phyloP scores from a whole-genome alignment of 768 basidiomycete species.

The Naganishia friedmannii region DNA sequence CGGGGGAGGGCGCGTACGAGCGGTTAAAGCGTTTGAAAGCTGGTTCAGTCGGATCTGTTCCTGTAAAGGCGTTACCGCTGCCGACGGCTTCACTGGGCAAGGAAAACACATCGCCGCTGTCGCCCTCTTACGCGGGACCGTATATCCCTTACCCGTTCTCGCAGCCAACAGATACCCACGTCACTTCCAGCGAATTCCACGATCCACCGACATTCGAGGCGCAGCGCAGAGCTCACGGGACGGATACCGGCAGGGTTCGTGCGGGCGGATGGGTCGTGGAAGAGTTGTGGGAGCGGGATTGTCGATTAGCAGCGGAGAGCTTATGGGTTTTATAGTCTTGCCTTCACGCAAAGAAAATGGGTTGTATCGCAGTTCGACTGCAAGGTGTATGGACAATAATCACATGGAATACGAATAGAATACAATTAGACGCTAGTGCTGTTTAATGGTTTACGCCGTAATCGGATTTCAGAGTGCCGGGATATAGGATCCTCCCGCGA shows the following conservation, averaged over 20 bases:
- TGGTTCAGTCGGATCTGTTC: slow-evolving; percentile 32
- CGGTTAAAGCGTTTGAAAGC: slow-evolving; percentile 38
- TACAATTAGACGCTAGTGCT: no score
- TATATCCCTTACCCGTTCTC: slow-evolving; percentile 47
- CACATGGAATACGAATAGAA: not conserved
- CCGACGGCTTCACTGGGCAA: not conserved
- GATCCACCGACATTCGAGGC: slow-evolving; percentile 36
- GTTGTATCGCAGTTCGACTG: not conserved
- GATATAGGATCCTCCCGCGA: not conserved
- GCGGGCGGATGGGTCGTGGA: slow-evolving; percentile 45
- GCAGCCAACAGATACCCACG: slow-evolving; percentile 23
- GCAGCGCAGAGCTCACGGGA: slow-evolving; percentile 38
- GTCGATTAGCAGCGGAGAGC: slow-evolving; percentile 40
- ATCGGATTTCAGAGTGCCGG: not conserved
- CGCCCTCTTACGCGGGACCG: slow-evolving; percentile 42
- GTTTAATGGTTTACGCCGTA: slow-evolving; percentile 7
- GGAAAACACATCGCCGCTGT: slow-evolving; percentile 27
- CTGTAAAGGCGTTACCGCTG: not conserved
- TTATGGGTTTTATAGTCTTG: slow-evolving; percentile 26
- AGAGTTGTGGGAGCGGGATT: slow-evolving; percentile 46
- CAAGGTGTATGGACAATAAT: not conserved
- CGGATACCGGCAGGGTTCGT: slow-evolving; percentile 37
- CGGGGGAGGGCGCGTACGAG: slow-evolving; percentile 25
- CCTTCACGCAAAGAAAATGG: no score
- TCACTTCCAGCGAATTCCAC: not conserved